These are phyloP conservation scores for Yamadazyma takamatsuzukensis DNA, from an alignment of 805 yeast species.

Conservation along the genomic window DNA sequence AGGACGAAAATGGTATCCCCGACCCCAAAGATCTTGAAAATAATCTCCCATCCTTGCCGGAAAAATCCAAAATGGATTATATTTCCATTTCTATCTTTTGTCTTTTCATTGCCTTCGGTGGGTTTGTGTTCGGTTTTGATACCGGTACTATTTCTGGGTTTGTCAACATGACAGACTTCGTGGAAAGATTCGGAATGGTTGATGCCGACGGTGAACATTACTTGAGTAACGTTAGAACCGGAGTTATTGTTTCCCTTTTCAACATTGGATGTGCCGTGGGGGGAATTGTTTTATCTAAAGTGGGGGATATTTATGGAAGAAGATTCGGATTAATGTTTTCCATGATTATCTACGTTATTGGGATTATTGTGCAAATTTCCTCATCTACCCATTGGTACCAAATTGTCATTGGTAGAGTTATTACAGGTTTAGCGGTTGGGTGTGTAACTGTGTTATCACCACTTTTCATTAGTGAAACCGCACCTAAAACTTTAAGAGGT, in stretches of 20 bases:
- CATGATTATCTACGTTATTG: constrained; percentile 56
- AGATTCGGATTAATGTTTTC: constrained; percentile 51
- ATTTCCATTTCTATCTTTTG: constrained; percentile 39
- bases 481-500: constrained; percentile 72
- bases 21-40: constrained; percentile 3
- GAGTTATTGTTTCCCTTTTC: constrained; percentile 54
- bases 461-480: constrained; percentile 61
- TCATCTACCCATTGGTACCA: constrained; percentile 58
- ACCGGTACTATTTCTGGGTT: constrained; percentile 77
- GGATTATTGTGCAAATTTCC: constrained; percentile 58
- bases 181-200: constrained; percentile 47
- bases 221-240: constrained; percentile 46
- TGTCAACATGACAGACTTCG: constrained; percentile 59
- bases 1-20: not conserved
- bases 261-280: constrained; percentile 74
- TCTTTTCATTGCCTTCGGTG: constrained; percentile 67
- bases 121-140: constrained; percentile 75
- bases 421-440: constrained; percentile 74
- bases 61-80: constrained; percentile 32
- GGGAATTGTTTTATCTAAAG: constrained; percentile 54
- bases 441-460: constrained; percentile 67
- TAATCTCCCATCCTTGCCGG: constrained; percentile 15
- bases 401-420: constrained; percentile 57
- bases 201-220: constrained; percentile 36
- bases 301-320: constrained; percentile 61